Evolutionary conservation across 371 early-diverging fungal genomes (phyloP).

Genomic region (Nematocida ausubeli): DNA sequence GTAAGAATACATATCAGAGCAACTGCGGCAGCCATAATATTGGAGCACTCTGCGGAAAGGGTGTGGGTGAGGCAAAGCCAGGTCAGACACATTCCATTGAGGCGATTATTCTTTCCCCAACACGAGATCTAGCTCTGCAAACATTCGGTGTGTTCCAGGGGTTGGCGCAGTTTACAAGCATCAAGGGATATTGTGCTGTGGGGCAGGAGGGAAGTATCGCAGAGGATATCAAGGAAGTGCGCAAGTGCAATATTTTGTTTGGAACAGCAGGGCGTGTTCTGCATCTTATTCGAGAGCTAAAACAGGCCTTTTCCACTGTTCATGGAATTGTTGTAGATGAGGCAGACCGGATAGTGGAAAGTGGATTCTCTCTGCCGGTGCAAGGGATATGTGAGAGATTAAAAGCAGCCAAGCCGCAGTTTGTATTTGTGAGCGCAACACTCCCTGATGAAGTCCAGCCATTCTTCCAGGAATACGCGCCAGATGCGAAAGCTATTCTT

Average conservation of each 20-base stretch:
- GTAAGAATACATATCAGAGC: neutral
- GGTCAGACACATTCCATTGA: too few species aligned
- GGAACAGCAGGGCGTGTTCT: conserved; percentile 50
- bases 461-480: conserved; percentile 52
- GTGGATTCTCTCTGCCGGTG: conserved; percentile 88
- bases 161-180: conserved; percentile 76
- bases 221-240: conserved; percentile 79
- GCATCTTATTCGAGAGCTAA: conserved; percentile 24
- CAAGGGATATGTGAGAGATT: conserved; percentile 62
- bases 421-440: conserved; percentile 63
- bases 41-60: too few species aligned
- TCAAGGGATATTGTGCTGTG: conserved; percentile 86
- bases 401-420: conserved; percentile 35
- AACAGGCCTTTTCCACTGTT: conserved; percentile 72
- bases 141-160: conserved; percentile 56
- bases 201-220: conserved; percentile 85
- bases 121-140: conserved; percentile 79
- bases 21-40: too few species aligned
- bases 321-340: conserved; percentile 94
- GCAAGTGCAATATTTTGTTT: conserved; percentile 70
- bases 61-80: conserved; percentile 70
- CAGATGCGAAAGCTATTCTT: conserved; percentile 41
- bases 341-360: conserved; percentile 94
- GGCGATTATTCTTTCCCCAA: conserved; percentile 77
- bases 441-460: conserved; percentile 49